phyloP scores from a whole-genome alignment of 495 filamentous ascomycete species.

The Recurvomyces mirabilis region DNA sequence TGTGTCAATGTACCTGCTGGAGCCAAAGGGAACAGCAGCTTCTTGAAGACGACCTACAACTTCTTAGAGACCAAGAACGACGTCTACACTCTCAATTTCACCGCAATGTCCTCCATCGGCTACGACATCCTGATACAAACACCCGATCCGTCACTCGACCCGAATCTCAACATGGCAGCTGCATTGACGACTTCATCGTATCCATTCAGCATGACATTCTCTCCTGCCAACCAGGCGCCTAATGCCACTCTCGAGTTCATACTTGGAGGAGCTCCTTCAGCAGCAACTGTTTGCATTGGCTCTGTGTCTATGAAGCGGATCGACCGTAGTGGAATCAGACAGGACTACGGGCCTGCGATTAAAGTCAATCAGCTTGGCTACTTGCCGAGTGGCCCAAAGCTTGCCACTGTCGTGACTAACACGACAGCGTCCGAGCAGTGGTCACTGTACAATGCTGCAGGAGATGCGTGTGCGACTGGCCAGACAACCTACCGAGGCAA shows the following conservation, averaged over 20 bases:
- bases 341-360: conserved; percentile 6
- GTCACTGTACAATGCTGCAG: conserved; percentile 5
- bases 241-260: conserved; percentile 8
- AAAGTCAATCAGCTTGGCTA: conserved; percentile 13
- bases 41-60: conserved; percentile 4
- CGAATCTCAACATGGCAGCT: conserved; percentile 12
- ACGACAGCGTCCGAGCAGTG: neutral
- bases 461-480: conserved; percentile 4
- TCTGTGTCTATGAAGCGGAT: conserved; percentile 10
- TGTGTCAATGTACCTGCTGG: conserved; percentile 4
- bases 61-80: conserved; percentile 14
- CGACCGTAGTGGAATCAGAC: conserved; percentile 4
- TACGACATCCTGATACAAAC: conserved; percentile 12
- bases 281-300: conserved; percentile 8
- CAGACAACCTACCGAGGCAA: neutral
- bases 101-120: conserved; percentile 6
- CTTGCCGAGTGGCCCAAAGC: conserved; percentile 4
- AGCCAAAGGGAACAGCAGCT: conserved; percentile 1
- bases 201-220: conserved; percentile 11
- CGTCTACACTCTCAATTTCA: conserved; percentile 14
- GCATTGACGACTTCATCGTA: conserved; percentile 8
- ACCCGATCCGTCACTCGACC: conserved; percentile 9
- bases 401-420: conserved; percentile 6
- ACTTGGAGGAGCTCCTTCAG: neutral
- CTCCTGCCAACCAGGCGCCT: conserved; percentile 9